Conservation (phyloP, 2,329 filamentous ascomycete species). For the Paecilomyces variotii region DNA sequence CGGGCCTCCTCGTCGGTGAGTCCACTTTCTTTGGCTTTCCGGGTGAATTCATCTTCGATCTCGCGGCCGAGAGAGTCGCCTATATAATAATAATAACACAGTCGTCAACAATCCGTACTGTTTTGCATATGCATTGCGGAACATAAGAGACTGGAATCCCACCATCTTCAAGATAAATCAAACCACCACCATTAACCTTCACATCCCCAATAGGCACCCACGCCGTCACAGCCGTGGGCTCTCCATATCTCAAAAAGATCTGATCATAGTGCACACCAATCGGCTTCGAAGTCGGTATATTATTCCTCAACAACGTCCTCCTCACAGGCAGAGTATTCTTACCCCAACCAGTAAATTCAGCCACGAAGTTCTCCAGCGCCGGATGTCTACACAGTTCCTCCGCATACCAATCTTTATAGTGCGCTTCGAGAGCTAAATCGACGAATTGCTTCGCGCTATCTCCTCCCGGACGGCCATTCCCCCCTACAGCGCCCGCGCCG, state of each 20-base stretch:
- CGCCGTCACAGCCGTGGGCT: slow-evolving; percentile 47
- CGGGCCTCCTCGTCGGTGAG: slow-evolving; percentile 46
- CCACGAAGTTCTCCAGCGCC: slow-evolving; percentile 42
- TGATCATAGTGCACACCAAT: slow-evolving; percentile 57
- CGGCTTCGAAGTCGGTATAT: slow-evolving; percentile 48
- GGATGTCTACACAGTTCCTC: slow-evolving; percentile 49
- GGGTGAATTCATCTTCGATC: slow-evolving; percentile 36
- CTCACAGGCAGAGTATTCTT: slow-evolving; percentile 39
- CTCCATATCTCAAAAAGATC: slow-evolving; percentile 49
- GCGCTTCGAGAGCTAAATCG: slow-evolving; percentile 46
- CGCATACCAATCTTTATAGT: slow-evolving; percentile 46
- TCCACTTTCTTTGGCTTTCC: slow-evolving; percentile 41
- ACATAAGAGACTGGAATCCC: slow-evolving; percentile 2
- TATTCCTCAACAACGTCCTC: slow-evolving; percentile 48
- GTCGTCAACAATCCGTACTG: no score
- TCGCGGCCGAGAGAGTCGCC: slow-evolving; percentile 41
- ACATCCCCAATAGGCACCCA: slow-evolving; percentile 53
- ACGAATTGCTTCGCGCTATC: slow-evolving; percentile 39
- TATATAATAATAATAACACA: slow-evolving; percentile 1
- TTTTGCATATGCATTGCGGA: neutral
- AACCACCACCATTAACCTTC: slow-evolving; percentile 46
- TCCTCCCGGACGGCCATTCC: slow-evolving; percentile 40
- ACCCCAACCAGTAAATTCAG: slow-evolving; percentile 47
- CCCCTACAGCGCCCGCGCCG: slow-evolving; percentile 41
- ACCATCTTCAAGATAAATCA: slow-evolving; percentile 51